Base-by-base conservation (phyloP, 345 rosid genomes). In the Geranium brycei region DNA sequence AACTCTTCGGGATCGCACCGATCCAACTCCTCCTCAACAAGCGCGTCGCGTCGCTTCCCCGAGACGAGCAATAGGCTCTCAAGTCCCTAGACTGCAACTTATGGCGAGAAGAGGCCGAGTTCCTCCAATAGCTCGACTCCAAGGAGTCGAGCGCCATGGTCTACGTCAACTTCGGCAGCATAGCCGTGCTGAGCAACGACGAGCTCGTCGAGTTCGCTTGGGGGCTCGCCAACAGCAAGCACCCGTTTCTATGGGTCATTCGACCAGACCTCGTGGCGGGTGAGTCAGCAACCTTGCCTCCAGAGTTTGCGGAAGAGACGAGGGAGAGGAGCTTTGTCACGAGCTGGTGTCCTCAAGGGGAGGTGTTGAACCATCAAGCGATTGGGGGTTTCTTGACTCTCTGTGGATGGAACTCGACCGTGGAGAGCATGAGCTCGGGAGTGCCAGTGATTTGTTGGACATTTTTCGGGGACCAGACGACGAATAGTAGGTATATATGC, bases 401-500 rank as follows among this genome's bases (percentile, higher is more conserved):
- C 28, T 23, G 28, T 23, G 28, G 28, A 23, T 23, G 28, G 28
- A 23, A 23, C 28, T 23, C 28, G 28, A 23, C 28, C 28, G 28
- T 65, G 15, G 73, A 70, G 60, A 70, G 62, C 1, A 17, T 70
- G 30, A 14, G 38, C 12, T 38, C 18, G 2, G 73, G 73, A 5
- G 65, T 70, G 41, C 73, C 73, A 0, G 57, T 71, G 57, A 57
- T 65, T 31, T 71, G 73, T 17, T 64, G 69, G 73, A 68, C 65
- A 2, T 59, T 47, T 16, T n/a, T 74, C 0, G 73, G 72, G 0
- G 76, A 77, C 23, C 75, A 77, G 31, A 73, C 65, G 14, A 74
- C 78, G 0, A 73, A 77, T 15, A 56, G 69, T 61, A 55, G 76
- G 41, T 77, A 62, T 57, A 56, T 73, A 0, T 74, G 78, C 57